Evolutionary conservation across 208 protist genomes (phyloP).

Genomic region (Crithidia fasciculata): DNA sequence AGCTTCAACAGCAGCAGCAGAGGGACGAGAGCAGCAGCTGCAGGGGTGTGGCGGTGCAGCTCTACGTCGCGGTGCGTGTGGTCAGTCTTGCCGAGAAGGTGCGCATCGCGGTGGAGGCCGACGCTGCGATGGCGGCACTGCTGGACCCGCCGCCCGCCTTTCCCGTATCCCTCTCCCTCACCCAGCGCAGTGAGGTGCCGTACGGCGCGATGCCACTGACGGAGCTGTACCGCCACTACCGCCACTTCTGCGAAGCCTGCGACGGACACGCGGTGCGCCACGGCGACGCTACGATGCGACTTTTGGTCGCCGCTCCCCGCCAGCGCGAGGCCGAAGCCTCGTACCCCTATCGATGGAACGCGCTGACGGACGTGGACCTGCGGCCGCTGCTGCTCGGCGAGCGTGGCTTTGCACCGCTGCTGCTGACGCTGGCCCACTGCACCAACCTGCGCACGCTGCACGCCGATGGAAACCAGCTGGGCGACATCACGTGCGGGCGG

Average conservation of each 20-base stretch:
- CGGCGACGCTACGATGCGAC: constrained; percentile 37
- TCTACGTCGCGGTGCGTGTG: constrained; percentile 77
- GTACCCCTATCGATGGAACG: constrained; percentile 69
- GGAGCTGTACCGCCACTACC: constrained; percentile 72
- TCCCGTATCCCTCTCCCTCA: constrained; percentile 25
- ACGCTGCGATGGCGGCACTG: neutral
- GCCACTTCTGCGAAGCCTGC: constrained; percentile 52
- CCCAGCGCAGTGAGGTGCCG: constrained; percentile 37
- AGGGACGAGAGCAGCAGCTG: constrained; percentile 2
- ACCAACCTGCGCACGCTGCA: constrained; percentile 56
- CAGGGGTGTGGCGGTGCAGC: constrained; percentile 16
- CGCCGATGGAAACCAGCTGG: constrained; percentile 66
- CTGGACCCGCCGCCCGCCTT: neutral
- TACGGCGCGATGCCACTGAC: constrained; percentile 76
- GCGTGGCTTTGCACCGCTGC: constrained; percentile 58
- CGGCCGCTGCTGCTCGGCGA: constrained; percentile 73
- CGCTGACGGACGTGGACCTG: constrained; percentile 50
- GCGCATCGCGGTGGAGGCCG: constrained; percentile 45
- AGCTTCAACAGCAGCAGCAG: constrained; percentile 5
- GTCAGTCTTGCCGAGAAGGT: constrained; percentile 67
- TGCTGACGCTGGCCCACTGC: constrained; percentile 75
- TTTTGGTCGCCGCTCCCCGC: constrained; percentile 13
- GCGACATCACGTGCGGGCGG: constrained; percentile 69
- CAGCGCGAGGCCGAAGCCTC: constrained; percentile 36
- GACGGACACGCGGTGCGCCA: constrained; percentile 49